Base-by-base conservation (phyloP, 148 eudicot species). In the Arctostaphylos glauca region DNA sequence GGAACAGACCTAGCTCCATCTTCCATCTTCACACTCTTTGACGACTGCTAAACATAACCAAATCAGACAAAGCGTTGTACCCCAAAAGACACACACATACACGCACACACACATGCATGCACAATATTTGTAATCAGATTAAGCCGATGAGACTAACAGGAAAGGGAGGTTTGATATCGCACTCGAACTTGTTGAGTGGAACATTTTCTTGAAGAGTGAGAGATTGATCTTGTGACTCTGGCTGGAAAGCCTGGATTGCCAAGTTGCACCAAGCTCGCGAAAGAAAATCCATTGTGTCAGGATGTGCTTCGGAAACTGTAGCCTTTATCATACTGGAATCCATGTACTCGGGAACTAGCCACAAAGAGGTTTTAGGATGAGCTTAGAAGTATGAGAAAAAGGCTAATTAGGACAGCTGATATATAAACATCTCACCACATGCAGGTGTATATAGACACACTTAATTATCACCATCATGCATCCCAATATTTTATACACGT, bases 261-360 rank as follows among this genome's bases (percentile, higher is more conserved):
- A 93, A 93, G 84, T 92, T 89, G 86, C 99, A 94, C 99, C 99
- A 96, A 79, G 98, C 89, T 3, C 83, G 85, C 6, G 99, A 96
- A 38, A 96, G 91, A 79, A 94, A 91, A 84, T 96, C 99, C 97
- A 94, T 89, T 5, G 99, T 90, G 86, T 96, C 99, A 31, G 98
- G 95, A 84, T 93, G 95, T 12, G 97, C 93, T 78, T 92, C 93
- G 9, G 95, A 92, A 79, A 87, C 87, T 52, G 92, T 87, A 83
- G 89, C 84, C 87, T 85, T 86, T 6, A 19, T 23, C 23, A 68
- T 62, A 84, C 89, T 86, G 62, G 81, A 80, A 87, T 94, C 94
- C 96, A 94, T 93, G 48, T 58, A 21, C 13, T 72, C 44, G 7
- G 55, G 47, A 74, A 48, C 14, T 77, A 31, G 52, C n/a, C 58